A percentile compares a stretch with the other conserved stretches of the same genome.
phyloP scores from a whole-genome alignment of 192 early-diverging fungal species.

The Helicostylum pulchrum region DNA sequence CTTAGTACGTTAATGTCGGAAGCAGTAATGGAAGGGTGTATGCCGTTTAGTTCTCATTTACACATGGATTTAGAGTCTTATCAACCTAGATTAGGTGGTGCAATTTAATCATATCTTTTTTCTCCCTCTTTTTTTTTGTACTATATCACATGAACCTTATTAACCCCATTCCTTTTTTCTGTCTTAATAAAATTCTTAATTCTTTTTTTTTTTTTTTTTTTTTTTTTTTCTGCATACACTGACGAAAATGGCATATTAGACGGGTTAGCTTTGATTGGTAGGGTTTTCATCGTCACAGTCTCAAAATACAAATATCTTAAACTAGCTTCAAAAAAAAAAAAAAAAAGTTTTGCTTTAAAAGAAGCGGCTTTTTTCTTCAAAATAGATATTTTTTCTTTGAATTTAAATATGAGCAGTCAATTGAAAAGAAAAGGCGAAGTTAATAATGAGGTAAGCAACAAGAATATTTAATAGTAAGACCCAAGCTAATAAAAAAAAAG shows the following conservation, averaged over 20 bases:
- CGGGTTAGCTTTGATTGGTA: too few relatives aligned
- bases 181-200: too few relatives aligned
- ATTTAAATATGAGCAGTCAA: neutral
- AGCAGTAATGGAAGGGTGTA: constrained; percentile 34
- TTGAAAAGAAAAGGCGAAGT: constrained; percentile 3
- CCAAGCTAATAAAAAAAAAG: neutral
- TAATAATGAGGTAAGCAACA: constrained; percentile 1
- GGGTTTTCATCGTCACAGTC: too few relatives aligned
- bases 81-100: neutral
- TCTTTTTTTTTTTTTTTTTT: neutral
- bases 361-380: too few relatives aligned
- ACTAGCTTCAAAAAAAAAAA: too few relatives aligned
- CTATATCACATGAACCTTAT: neutral
- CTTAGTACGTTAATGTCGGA: constrained; percentile 28
- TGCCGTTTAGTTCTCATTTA: constrained; percentile 36
- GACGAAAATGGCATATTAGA: too few relatives aligned
- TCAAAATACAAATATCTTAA: too few relatives aligned
- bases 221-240: neutral
- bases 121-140: neutral
- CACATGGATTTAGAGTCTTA: constrained; percentile 33
- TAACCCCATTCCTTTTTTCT: neutral
- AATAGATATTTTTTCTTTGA: neutral
- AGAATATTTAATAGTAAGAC: too few relatives aligned
- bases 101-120: neutral
- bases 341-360: too few relatives aligned